These are phyloP conservation scores for Xylona heveae DNA, from an alignment of 495 filamentous ascomycete species.

Conservation along the genomic window DNA sequence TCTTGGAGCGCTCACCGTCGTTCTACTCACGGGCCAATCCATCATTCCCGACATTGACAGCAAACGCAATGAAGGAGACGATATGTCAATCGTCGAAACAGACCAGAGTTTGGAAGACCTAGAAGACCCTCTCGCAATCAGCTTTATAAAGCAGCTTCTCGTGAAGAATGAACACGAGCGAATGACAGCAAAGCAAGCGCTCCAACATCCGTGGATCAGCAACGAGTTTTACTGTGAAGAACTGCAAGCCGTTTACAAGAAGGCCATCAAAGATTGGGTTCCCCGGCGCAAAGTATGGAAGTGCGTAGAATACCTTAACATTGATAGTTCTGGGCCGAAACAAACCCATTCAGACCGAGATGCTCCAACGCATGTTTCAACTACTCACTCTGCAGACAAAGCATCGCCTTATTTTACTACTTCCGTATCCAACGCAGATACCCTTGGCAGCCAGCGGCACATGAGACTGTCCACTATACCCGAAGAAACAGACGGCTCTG, in stretches of 20 bases:
- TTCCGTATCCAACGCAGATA: no score
- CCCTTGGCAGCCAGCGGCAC: no score
- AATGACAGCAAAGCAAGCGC: slow-evolving; percentile 30
- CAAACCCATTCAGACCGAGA: no score
- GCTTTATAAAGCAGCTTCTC: slow-evolving; percentile 33
- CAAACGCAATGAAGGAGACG: slow-evolving; percentile 3
- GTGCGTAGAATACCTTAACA: no score
- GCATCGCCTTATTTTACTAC: no score
- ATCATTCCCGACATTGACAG: slow-evolving; percentile 6
- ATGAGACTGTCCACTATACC: no score
- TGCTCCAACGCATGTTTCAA: no score
- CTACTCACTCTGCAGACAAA: no score
- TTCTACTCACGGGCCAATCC: slow-evolving; percentile 26
- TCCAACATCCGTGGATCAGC: slow-evolving; percentile 38
- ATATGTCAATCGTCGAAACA: slow-evolving; percentile 10
- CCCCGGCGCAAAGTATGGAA: slow-evolving; percentile 10
- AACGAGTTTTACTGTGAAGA: slow-evolving; percentile 16
- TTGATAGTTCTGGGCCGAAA: no score
- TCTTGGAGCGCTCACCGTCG: slow-evolving; percentile 27
- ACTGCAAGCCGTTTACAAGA: slow-evolving; percentile 26
- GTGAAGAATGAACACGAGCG: slow-evolving; percentile 25
- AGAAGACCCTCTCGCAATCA: slow-evolving; percentile 17
- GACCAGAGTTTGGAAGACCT: slow-evolving; percentile 16
- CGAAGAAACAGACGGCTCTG: no score
- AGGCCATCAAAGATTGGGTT: slow-evolving; percentile 27